These are phyloP conservation scores for Arthroderma sp. DNA, from an alignment of 2,329 filamentous ascomycete genomes.

Conservation along the genomic window DNA sequence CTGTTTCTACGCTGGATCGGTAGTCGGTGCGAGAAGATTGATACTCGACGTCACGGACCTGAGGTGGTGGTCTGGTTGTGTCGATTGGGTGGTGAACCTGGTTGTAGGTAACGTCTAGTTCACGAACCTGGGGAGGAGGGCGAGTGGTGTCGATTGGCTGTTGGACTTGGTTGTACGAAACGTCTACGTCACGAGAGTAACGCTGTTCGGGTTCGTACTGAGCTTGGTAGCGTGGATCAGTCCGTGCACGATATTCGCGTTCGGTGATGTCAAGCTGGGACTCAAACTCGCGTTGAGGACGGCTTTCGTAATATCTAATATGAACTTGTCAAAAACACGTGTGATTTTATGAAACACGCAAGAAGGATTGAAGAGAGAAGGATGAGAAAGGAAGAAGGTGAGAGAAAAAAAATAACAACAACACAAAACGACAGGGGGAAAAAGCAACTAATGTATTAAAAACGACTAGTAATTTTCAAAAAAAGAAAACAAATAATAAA, in stretches of 20 bases:
- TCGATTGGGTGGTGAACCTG: conserved; percentile 11
- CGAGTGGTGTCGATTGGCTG: conserved; percentile 7
- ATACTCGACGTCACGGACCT: conserved; percentile 14
- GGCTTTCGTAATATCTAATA: conserved; percentile 15
- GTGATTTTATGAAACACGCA: no score
- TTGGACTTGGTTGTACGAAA: conserved; percentile 15
- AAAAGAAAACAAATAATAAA: conserved; percentile 6
- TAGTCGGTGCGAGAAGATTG: conserved; percentile 2
- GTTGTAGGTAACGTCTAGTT: conserved; percentile 16
- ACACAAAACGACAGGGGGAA: no score
- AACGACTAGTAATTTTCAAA: conserved; percentile 12
- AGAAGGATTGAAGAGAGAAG: conserved; percentile 2
- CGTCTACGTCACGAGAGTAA: conserved; percentile 19
- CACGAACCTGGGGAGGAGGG: conserved; percentile 9
- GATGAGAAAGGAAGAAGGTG: no score
- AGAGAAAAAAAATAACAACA: no score
- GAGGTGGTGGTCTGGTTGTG: conserved; percentile 5
- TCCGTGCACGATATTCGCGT: conserved; percentile 53
- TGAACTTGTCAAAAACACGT: no score
- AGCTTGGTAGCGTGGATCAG: conserved; percentile 39
- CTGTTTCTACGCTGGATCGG: conserved; percentile 30
- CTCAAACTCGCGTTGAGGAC: conserved; percentile 29
- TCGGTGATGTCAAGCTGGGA: conserved; percentile 40
- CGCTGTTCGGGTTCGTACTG: conserved; percentile 27
- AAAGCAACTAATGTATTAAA: background rate